Evolutionary conservation across 148 eudicot genomes (phyloP), one percentile per base, ranked within the genome.

Genomic region (Cornus florida): DNA sequence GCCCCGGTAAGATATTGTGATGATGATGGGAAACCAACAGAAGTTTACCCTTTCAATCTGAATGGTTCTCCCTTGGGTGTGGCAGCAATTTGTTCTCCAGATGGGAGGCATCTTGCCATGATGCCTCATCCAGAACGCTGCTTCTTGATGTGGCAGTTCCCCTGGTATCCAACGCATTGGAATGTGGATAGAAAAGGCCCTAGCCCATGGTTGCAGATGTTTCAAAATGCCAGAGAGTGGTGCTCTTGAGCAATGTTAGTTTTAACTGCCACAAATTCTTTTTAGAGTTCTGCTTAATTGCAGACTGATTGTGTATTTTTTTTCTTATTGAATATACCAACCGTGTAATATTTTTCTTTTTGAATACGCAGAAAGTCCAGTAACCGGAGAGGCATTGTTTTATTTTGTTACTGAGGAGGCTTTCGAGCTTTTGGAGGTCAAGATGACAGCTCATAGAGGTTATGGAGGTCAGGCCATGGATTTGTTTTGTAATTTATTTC

Each of bases 71-170:
- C 97, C 35, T 78, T 93, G 76, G 97, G 98, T 23, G 90, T 95
- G 32, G 97, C 98, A 3, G 98, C 98, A 17, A 80, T 95, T 75
- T 95, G 97, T 84, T 95, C 97, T 1, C 97, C 98, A 12, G 89
- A 93, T 69, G 98, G 98, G 75, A 86, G 98, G 69, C 98, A 95
- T 85, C 91, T 95, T 6, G 98, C 98, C 3, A 87, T 95, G 97
- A 95, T 95, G 98, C 95, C 98, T 83, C 98, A 93, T 76, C 98
- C 97, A 0, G 98, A 95, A 79, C 89, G 98, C 20, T 95, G 98
- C 81, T 94, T 94, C 86, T 75, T 94, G 71, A 94, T 95, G 98
- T 95, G 98, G 98, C 98, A 95, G 79, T 95, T 78, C 71, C 97
- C 97, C 0, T 95, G 98, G 98, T 95, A 91, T 79, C 98, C 98